Base-by-base conservation (phyloP, 2,329 filamentous ascomycete species). In the Fusarium incarnatum region DNA sequence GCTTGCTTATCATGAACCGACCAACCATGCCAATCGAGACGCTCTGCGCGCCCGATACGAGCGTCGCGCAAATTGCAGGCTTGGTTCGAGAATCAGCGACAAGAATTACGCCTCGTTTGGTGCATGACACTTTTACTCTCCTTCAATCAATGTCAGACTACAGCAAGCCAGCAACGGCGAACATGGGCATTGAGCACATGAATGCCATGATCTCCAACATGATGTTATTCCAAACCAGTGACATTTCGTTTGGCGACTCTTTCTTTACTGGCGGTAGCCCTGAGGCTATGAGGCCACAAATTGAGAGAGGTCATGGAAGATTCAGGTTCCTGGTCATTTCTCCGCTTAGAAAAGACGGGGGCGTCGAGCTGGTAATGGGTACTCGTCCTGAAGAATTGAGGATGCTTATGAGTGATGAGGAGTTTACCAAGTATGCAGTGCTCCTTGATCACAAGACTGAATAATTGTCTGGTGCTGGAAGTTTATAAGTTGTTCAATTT, bases 171-270 rank as follows among this genome's bases (percentile, higher is more conserved):
- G 56, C 59, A 15, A 61, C 59, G 12, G 59, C 59, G 15, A 61
- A 61, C 28, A 61, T 61, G 59, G 56, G 59, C 8, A 37, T 61
- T 8, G 59, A 61, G 5, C 59, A 60, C 5, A 61, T 61, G 59
- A 30, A 61, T 2, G 59, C 45, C 4, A 61, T 61, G 59, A 61
- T 61, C 0, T 61, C 59, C 2, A 61, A 61, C 11, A 52, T 61
- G 59, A 60, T 60, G 55, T 18, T 61, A 1, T 61, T 61, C 8
- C 56, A 61, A 9, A 60, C 56, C 3, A 61, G 37, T 15, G 59
- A 61, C 2, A 16, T 61, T 8, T 60, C 59, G 5, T 61, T 61
- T 22, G 59, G 56, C 16, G 23, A 30, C 20, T 60, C 56, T 0
- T 61, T 60, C n/a, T 61, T 61, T 22, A 45, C 46, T 3, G 56